phyloP scores from a whole-genome alignment of 2,329 filamentous ascomycete genomes.

The Penicillium italicum region DNA sequence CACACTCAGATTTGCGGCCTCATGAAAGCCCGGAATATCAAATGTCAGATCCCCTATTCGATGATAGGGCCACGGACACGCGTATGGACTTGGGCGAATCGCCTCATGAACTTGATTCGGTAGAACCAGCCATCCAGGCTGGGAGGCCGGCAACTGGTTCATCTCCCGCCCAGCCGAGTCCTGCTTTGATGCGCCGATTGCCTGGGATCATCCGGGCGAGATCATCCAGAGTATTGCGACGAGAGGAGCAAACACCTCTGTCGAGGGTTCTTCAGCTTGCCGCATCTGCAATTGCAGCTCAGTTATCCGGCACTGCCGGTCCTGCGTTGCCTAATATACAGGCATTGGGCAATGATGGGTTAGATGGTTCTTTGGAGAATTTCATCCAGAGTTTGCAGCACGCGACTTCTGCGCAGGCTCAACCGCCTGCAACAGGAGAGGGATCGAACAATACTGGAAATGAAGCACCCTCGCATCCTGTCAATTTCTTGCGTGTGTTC shows the following conservation, averaged over 20 bases:
- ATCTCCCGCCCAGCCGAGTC: slow-evolving; percentile 25
- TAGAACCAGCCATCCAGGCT: slow-evolving; percentile 38
- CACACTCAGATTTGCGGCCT: slow-evolving; percentile 26
- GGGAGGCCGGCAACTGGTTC: slow-evolving; percentile 28
- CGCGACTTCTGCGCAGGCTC: slow-evolving; percentile 56
- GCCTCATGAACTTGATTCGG: slow-evolving; percentile 42
- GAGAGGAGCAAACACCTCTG: slow-evolving; percentile 61
- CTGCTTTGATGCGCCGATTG: slow-evolving; percentile 38
- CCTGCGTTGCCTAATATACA: slow-evolving; percentile 55
- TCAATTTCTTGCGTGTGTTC: slow-evolving; percentile 68
- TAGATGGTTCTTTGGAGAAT: slow-evolving; percentile 61
- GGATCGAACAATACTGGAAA: slow-evolving; percentile 31
- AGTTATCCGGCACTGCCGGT: slow-evolving; percentile 59
- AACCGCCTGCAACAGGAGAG: slow-evolving; percentile 35
- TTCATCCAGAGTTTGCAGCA: slow-evolving; percentile 62
- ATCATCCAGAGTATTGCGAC: slow-evolving; percentile 51
- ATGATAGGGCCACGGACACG: slow-evolving; percentile 37
- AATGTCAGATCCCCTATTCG: slow-evolving; percentile 27
- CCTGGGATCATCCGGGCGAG: slow-evolving; percentile 49
- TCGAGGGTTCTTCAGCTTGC: slow-evolving; percentile 61
- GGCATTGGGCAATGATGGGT: slow-evolving; percentile 51
- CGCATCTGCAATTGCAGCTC: slow-evolving; percentile 61
- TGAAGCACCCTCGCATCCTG: slow-evolving; percentile 50
- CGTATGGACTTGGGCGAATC: slow-evolving; percentile 40
- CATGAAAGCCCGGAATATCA: slow-evolving; percentile 28